Base-by-base conservation (phyloP, 2,329 filamentous ascomycete genomes). In the Colletotrichum chrysophilum region DNA sequence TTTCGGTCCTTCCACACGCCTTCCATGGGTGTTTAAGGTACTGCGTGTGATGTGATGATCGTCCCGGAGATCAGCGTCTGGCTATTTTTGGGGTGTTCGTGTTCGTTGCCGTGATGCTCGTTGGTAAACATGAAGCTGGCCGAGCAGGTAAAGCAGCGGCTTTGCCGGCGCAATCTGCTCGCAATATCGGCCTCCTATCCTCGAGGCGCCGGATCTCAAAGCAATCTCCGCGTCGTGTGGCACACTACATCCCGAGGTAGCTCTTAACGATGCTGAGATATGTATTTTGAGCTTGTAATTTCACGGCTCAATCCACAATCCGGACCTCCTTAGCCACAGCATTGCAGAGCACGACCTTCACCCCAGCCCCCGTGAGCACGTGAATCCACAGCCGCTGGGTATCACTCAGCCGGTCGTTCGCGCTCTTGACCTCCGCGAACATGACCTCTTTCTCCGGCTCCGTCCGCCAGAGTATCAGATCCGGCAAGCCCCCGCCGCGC, bases 351-450 rank as follows among this genome's bases (percentile, higher is more conserved):
- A 98, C 96, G 32, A 98, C 96, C 79, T 90, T 91, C 52, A 98
- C 90, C 4, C 97, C 96, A 2, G 96, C 96, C 2, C 94, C 93
- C 9, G 93, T 94, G 69, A 99, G 89, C 9, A 98, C 95, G 87
- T 98, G 95, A 80, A 98, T 98, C 97, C 97, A 99, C 79, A 99
- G 89, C 79, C 97, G 89, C 86, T 99, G 97, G 21, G 96, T 98
- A 87, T 99, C 97, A 84, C 96, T 98, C 81, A 99, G 87, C 52
- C 96, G 92, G 88, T 99, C 97, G 84, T 98, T 98, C 82, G 93
- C 93, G 79, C 93, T 95, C 87, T 96, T 96, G 73, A 96, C 94
- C 84, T 95, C 93, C 6, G 90, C 90, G 83, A 97, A 96, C 89
- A 95, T 93, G 78, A 94, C 93, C 82, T 94, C 80, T 61, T 79